phyloP scores from a whole-genome alignment of 1,139 yeast genomes.

The Lodderomyces beijingensis region DNA sequence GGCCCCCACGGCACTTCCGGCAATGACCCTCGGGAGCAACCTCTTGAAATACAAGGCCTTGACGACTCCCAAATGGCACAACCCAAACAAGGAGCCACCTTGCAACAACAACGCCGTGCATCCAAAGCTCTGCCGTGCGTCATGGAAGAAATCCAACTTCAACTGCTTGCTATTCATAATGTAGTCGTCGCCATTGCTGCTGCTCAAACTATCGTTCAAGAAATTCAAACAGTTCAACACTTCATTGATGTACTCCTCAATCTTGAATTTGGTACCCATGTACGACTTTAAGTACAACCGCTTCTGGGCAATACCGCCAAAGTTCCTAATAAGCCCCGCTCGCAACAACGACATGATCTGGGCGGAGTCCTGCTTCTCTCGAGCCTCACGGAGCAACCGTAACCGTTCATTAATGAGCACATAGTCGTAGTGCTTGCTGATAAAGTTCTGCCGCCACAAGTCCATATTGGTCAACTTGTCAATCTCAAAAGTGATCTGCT shows the following conservation, averaged over 20 bases:
- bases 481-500: slow-evolving; percentile 50
- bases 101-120: slow-evolving; percentile 85
- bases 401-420: slow-evolving; percentile 72
- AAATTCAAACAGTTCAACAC: slow-evolving; percentile 66
- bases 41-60: slow-evolving; percentile 72
- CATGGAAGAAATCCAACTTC: slow-evolving; percentile 82
- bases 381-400: slow-evolving; percentile 57
- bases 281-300: slow-evolving; percentile 76
- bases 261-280: slow-evolving; percentile 80
- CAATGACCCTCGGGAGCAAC: slow-evolving; percentile 74
- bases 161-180: slow-evolving; percentile 52
- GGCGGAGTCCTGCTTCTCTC: slow-evolving; percentile 54
- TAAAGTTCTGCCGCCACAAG: slow-evolving; percentile 82
- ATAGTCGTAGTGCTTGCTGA: slow-evolving; percentile 80
- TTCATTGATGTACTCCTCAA: slow-evolving; percentile 81
- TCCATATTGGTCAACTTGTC: slow-evolving; percentile 69
- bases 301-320: slow-evolving; percentile 86
- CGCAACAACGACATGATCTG: slow-evolving; percentile 66
- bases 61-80: slow-evolving; percentile 90
- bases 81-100: slow-evolving; percentile 91
- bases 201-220: slow-evolving; percentile 38
- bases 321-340: slow-evolving; percentile 80
- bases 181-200: slow-evolving; percentile 26
- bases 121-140: slow-evolving; percentile 86
- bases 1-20: slow-evolving; percentile 96